Evolutionary conservation across 2,329 filamentous ascomycete species (phyloP).

Genomic region (Simplicillium aogashimaense): DNA sequence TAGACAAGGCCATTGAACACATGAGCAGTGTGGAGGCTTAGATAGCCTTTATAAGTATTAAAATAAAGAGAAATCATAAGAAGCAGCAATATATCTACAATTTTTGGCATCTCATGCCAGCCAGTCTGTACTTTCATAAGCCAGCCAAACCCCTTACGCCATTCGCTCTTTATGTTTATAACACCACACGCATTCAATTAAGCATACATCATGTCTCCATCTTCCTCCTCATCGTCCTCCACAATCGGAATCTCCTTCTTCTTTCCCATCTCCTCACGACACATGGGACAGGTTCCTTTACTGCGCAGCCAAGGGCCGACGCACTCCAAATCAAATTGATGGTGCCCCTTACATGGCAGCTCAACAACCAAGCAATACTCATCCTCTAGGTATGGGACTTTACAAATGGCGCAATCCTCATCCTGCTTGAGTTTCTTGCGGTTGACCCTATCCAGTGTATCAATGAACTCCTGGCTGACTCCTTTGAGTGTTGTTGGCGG

Average conservation of each 20-base stretch:
- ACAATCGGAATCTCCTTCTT: conserved; percentile 36
- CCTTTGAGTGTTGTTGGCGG: conserved; percentile 43
- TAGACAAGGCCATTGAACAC: conserved; percentile 10
- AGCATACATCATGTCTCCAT: conserved; percentile 38
- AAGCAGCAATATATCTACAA: neutral
- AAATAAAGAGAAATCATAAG: neutral
- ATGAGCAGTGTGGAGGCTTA: conserved; percentile 13
- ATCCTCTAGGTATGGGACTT: conserved; percentile 51
- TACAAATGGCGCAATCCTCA: conserved; percentile 53
- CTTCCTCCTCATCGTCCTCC: conserved; percentile 40
- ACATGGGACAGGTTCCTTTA: conserved; percentile 56
- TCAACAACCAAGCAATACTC: conserved; percentile 53
- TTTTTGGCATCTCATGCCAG: neutral
- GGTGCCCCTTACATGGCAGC: conserved; percentile 48
- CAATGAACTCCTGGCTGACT: conserved; percentile 49
- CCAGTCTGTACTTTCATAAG: neutral
- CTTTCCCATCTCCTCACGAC: conserved; percentile 48
- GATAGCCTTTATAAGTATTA: neutral
- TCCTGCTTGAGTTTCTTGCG: conserved; percentile 38
- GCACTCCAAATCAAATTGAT: conserved; percentile 58
- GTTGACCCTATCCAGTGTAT: conserved; percentile 47
- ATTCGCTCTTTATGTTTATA: neutral
- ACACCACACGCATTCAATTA: conserved; percentile 6
- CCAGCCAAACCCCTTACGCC: conserved; percentile 13
- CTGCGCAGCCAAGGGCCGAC: conserved; percentile 55